Evolutionary conservation across 2,329 filamentous ascomycete species (phyloP), one percentile per base, ranked within the genome.

Genomic region (Metarhizium robertsii): DNA sequence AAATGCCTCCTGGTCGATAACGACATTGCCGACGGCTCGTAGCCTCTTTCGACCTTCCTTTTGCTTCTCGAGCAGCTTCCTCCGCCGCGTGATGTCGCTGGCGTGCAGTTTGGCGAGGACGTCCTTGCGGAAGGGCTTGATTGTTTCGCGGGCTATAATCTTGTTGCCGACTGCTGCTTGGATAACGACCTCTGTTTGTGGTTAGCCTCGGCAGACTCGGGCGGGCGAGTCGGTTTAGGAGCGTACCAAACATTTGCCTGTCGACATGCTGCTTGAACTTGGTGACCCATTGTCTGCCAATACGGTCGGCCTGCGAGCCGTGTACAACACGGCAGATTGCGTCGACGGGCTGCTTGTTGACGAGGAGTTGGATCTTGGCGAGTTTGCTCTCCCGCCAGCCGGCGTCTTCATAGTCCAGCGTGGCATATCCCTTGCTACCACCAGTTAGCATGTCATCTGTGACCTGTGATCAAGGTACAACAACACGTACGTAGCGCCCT

Each of bases 261-360:
- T 96, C 89, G 20, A 99, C 92, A 65, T 97, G 92, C 69, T 96
- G 86, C 67, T 96, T 97, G 78, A 99, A 97, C 71, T 95, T 96
- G 45, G 83, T 85, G 6, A 96, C 92, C 94, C 94, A 99, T 55
- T 85, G 79, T 50, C 90, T 80, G 4, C 91, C 94, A 5, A 96
- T 76, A 18, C 89, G 80, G 34, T 92, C 87, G 0, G 86, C 84
- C 69, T 96, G 91, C 13, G 86, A 90, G 42, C 78, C 74, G 65
- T 99, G 94, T 43, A 97, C 83, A 3, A 99, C 85, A 38, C 92
- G 85, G n/a, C 90, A 86, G 18, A 99, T 91, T 11, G 94, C 94
- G 71, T 99, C 94, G 2, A 99, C 94, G 0, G 94, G 88, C 30
- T 83, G 79, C 69, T 94, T 95, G 72, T 99, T 99, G 60, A 99